phyloP scores from a whole-genome alignment of 2,329 filamentous ascomycete species.

The Lasiodiplodia sp. region DNA sequence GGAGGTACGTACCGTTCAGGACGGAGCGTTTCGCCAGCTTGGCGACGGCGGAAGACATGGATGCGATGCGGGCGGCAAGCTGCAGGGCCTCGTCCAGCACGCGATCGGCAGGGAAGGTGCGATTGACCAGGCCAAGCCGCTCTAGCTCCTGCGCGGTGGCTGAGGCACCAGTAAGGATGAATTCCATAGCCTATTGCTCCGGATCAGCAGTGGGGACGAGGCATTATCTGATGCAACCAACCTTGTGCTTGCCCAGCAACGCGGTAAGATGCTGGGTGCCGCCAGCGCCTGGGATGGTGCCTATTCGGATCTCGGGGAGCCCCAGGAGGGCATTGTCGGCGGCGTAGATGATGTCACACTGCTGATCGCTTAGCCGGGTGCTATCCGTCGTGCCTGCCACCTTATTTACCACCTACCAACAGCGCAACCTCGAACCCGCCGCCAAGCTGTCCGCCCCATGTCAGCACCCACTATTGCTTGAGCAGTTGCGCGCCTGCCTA shows the following conservation, averaged over 20 bases:
- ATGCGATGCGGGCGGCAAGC: conserved; percentile 50
- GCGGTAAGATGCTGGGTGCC: conserved; percentile 86
- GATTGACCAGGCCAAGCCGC: conserved; percentile 51
- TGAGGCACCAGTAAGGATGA: conserved; percentile 52
- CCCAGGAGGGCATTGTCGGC: conserved; percentile 86
- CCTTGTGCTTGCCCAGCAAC: conserved; percentile 56
- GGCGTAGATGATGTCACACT: conserved; percentile 83
- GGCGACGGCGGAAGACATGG: conserved; percentile 50
- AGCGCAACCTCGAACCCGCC: conserved; percentile 94
- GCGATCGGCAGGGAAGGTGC: conserved; percentile 44
- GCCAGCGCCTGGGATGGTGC: conserved; percentile 87
- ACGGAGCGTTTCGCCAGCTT: conserved; percentile 55
- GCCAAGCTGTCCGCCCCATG: conserved; percentile 62
- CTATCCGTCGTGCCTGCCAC: conserved; percentile 24
- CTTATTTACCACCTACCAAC: conserved; percentile 66
- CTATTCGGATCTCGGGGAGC: conserved; percentile 94
- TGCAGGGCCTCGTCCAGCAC: conserved; percentile 50
- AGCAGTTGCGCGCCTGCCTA: background rate
- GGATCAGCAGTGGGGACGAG: background rate
- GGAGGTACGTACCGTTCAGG: conserved; percentile 45
- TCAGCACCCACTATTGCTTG: conserved; percentile 23
- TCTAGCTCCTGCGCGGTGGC: conserved; percentile 49
- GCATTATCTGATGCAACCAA: conserved; percentile 31
- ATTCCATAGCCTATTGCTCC: conserved; percentile 50
- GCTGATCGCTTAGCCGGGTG: conserved; percentile 14